Evolutionary conservation across 75 land plant species (phyloP), one percentile per base, ranked within the genome.

Genomic region (Pinus tabuliformis): DNA sequence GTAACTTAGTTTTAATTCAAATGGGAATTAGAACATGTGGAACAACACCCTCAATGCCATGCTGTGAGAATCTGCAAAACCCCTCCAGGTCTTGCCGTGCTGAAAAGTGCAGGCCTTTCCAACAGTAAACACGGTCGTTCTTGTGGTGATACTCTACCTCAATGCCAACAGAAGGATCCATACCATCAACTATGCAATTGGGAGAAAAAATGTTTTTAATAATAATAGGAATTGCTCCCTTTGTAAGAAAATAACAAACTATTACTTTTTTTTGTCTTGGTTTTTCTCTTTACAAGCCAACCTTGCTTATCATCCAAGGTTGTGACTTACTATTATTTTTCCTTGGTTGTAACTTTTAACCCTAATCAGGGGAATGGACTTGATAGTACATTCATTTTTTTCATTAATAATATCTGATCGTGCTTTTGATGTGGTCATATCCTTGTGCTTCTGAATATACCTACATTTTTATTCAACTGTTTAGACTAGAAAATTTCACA

Each of bases 121-220:
- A 36, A 36, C 37, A 36, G 3, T 36, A 3, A 36, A 36, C 37
- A 36, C 3, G 37, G 37, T 36, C 37, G 3, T 36, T 36, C 37
- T 36, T 36, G 1, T 36, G 37, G 37, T 1, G 3, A 36, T 36
- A 36, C 1, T 36, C 37, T 36, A 36, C 37, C 37, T 36, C 37
- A 36, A 3, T 36, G 1, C 37, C 1, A 36, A 3, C 3, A 36
- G 1, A 36, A 36, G 37, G 37, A 36, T 36, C 37, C 37, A 36
- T 36, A 36, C 3, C 37, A 36, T 36, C 3, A 36, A 3, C 37
- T 36, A 36, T 72, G 74, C 74, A 72, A 49, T 24, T 24, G 57
- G 74, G 74, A 56, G 74, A 58, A 72, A 52, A 72, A 72, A 56
- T 72, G 57, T 72, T 72, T 72, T 72, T 72, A 72, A 11, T 72